Conservation (phyloP, 2,329 filamentous ascomycete species). For the Cadophora luteo-olivacea region DNA sequence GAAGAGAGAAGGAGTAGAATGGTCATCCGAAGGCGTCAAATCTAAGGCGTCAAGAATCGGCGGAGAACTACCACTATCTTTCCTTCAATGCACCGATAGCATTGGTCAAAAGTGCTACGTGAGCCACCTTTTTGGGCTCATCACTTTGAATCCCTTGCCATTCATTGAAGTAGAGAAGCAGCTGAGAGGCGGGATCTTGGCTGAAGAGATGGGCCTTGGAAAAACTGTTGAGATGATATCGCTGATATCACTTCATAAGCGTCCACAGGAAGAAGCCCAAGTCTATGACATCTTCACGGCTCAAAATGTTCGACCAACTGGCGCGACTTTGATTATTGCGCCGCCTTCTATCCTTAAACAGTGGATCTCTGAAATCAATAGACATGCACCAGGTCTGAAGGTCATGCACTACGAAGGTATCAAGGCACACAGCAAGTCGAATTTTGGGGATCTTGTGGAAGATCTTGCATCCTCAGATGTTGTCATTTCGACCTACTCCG, state of each 20-base stretch:
- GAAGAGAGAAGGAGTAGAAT: constrained; percentile 66
- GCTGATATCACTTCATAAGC: constrained; percentile 69
- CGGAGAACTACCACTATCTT: constrained; percentile 48
- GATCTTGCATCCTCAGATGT: constrained; percentile 60
- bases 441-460: constrained; percentile 48
- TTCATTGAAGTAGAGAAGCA: constrained; percentile 52
- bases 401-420: constrained; percentile 63
- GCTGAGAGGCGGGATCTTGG: constrained; percentile 59
- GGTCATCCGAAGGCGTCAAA: constrained; percentile 42
- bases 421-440: constrained; percentile 42
- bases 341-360: constrained; percentile 63
- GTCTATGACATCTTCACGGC: constrained; percentile 50
- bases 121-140: constrained; percentile 68
- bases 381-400: constrained; percentile 62
- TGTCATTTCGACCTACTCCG: constrained; percentile 69
- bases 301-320: constrained; percentile 53
- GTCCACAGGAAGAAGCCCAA: constrained; percentile 37
- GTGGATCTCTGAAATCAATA: constrained; percentile 65
- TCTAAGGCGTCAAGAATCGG: neutral
- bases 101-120: constrained; percentile 57
- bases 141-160: constrained; percentile 55
- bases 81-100: constrained; percentile 52
- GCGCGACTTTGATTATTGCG: constrained; percentile 67
- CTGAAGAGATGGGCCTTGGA: constrained; percentile 84
- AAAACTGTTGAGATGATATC: constrained; percentile 81